phyloP scores from a whole-genome alignment of 805 yeast genomes.

The Saccharomycopsis oosterbeekiorum region DNA sequence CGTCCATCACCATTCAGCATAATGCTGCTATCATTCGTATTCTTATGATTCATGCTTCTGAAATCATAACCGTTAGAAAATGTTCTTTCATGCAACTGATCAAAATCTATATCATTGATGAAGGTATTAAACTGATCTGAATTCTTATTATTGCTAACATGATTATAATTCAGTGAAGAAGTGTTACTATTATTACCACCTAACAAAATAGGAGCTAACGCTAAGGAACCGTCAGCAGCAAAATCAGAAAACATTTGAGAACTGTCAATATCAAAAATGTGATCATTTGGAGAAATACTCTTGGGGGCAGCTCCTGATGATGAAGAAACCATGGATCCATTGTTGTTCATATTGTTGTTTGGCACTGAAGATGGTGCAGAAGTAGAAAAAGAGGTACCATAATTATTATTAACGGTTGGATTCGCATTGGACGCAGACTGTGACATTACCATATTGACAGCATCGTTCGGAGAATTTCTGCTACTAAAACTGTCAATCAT shows the following conservation, averaged over 20 bases:
- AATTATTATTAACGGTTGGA: not conserved
- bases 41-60: not conserved
- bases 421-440: not conserved
- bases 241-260: constrained; percentile 34
- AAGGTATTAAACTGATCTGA: not conserved
- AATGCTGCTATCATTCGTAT: not conserved
- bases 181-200: not conserved
- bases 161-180: not conserved
- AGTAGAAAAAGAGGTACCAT: not conserved
- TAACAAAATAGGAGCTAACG: constrained; percentile 53
- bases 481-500: not conserved
- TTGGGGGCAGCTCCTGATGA: not conserved
- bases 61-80: not conserved
- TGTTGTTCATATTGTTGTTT: not conserved
- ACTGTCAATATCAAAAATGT: constrained; percentile 8
- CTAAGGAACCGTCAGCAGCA: constrained; percentile 77
- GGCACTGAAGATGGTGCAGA: not conserved
- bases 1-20: not conserved
- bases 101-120: not conserved
- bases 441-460: not conserved
- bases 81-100: constrained; percentile 1
- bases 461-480: not conserved
- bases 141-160: not conserved
- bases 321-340: not conserved
- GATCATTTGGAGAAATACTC: constrained; percentile 11